Percentiles rank a stretch among this genome's conserved stretches.
phyloP scores from a whole-genome alignment of 805 yeast species.

The Saccharomycopsis lassenensis region DNA sequence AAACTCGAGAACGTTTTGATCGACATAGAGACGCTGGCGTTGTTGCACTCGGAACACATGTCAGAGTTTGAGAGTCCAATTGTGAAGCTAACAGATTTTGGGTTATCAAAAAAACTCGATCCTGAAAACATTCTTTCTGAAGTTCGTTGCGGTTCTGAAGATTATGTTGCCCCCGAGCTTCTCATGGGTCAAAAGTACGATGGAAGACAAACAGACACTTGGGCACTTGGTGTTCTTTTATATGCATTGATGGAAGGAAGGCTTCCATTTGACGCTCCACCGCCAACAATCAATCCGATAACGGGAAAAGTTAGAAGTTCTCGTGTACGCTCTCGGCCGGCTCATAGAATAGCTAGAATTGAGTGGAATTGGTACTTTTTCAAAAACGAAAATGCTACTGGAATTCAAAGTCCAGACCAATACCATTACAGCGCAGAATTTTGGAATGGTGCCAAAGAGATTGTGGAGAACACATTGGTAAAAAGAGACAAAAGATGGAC shows the following conservation, averaged over 20 bases:
- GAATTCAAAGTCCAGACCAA: slow-evolving; percentile 14
- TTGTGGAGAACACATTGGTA: slow-evolving; percentile 41
- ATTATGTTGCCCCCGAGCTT: slow-evolving; percentile 91
- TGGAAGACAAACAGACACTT: slow-evolving; percentile 82
- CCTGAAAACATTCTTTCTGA: slow-evolving; percentile 52
- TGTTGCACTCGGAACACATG: background rate
- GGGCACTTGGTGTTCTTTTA: slow-evolving; percentile 92
- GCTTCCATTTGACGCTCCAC: slow-evolving; percentile 86
- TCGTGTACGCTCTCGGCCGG: slow-evolving; percentile 44
- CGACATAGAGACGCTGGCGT: slow-evolving; percentile 19
- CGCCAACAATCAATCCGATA: slow-evolving; percentile 31
- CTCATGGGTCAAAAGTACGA: slow-evolving; percentile 85
- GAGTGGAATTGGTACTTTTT: slow-evolving; percentile 79
- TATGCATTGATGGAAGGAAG: slow-evolving; percentile 78
- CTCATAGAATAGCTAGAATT: slow-evolving; percentile 84
- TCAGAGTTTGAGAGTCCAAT: slow-evolving; percentile 24
- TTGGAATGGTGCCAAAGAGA: slow-evolving; percentile 36
- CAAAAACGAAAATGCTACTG: slow-evolving; percentile 25
- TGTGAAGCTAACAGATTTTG: slow-evolving; percentile 75
- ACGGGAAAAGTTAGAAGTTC: slow-evolving; percentile 24
- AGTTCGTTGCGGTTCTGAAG: slow-evolving; percentile 94
- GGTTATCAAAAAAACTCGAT: slow-evolving; percentile 64
- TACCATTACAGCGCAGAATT: slow-evolving; percentile 21
- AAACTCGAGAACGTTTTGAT: slow-evolving; percentile 75
- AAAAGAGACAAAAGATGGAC: slow-evolving; percentile 36